Evolutionary conservation across 805 yeast species (phyloP).

Genomic region (Lachancea mirantina): DNA sequence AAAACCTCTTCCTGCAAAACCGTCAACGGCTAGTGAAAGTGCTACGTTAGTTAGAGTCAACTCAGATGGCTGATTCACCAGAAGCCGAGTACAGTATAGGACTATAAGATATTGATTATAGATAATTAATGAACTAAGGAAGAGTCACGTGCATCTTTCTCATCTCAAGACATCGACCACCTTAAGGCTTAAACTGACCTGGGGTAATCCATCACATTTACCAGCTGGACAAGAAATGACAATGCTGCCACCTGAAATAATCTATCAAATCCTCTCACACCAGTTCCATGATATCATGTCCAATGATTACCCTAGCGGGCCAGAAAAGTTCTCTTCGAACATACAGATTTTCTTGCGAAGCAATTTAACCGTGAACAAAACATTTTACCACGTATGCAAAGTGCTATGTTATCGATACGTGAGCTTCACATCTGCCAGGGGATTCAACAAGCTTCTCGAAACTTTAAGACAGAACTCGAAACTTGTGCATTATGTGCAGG

Average conservation of each 20-base stretch:
- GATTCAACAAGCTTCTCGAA: conserved; percentile 63
- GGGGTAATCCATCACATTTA: too few species aligned
- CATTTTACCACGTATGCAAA: conserved; percentile 50
- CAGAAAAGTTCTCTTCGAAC: conserved; percentile 37
- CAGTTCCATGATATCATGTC: conserved; percentile 44
- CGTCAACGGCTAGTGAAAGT: too few species aligned
- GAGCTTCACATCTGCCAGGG: conserved; percentile 70
- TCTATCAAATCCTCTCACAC: conserved; percentile 47
- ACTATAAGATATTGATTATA: too few species aligned
- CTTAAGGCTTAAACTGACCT: too few species aligned
- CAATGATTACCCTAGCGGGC: conserved; percentile 44
- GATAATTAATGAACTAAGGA: too few species aligned
- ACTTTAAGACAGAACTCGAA: conserved; percentile 43
- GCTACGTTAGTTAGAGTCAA: too few species aligned
- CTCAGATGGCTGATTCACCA: too few species aligned
- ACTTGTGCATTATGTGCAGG: conserved; percentile 40
- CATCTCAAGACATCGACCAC: too few species aligned
- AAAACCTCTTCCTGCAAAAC: too few species aligned
- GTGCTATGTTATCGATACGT: conserved; percentile 60
- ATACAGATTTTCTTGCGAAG: conserved; percentile 45
- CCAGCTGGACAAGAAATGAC: too few species aligned
- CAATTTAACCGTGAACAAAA: conserved; percentile 48
- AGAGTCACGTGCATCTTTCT: too few species aligned
- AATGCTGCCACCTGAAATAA: conserved; percentile 46
- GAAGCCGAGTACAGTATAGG: too few species aligned